Base-by-base conservation (phyloP, 176 grass and related monocot species). In the Carex parvula region DNA sequence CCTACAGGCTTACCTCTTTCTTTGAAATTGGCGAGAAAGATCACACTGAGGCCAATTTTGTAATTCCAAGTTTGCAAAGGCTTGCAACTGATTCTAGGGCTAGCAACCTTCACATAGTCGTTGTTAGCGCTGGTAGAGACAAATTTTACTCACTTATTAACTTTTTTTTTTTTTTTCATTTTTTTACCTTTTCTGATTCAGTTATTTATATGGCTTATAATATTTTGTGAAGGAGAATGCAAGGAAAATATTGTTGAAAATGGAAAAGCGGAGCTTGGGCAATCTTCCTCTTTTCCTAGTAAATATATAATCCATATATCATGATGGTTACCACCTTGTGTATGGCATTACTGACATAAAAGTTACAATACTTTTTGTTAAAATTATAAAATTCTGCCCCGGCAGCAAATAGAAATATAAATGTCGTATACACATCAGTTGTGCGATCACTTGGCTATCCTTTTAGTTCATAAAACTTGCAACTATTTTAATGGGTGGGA, bases 31-130 rank as follows among this genome's bases (percentile, higher is more conserved):
- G 84, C 22, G 75, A 89, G 26, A 89, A 86, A 73, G 84, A 84
- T 82, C 80, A 88, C 67, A 87, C 83, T 46, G 89, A 94, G 94
- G 92, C 92, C 64, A 94, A 37, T 70, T 94, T 97, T 90, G 71
- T 85, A 66, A 87, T 97, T 89, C 89, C 89, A 18, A 82, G 92
- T 64, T 21, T 94, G 81, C 84, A 89, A 86, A 94, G 83, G 72
- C 85, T 91, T 48, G 84, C 90, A 79, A 87, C 83, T 63, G 89
- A 87, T 87, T 85, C 84, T 59, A 73, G 84, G 88, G 63, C 88
- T 88, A 87, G 84, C 82, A 89, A 87, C 83, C 91, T 99, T 86
- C 64, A 84, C 71, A 88, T 97, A 86, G 88, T 97, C 64, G 67
- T 97, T 79, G 44, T 94, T 83, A 94, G 90, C 66, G 85, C 82